Base-by-base conservation (phyloP, 768 basidiomycete genomes). In the Mycena galericulata region DNA sequence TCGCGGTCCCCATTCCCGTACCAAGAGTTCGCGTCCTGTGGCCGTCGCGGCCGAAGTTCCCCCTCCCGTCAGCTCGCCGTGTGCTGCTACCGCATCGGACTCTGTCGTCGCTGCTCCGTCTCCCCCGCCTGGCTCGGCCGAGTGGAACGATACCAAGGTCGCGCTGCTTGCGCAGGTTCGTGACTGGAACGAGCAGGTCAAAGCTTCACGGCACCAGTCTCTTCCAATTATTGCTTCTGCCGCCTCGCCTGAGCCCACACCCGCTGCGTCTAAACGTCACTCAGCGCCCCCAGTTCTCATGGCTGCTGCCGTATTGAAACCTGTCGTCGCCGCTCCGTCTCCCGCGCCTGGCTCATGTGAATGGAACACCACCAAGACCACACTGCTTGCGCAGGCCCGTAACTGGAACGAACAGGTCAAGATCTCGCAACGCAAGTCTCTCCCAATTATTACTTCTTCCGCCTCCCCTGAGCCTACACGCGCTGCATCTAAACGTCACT, bases 201-300 rank as follows among this genome's bases (percentile, higher is more conserved):
- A 56, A 38, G 40, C 60, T 2, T 57, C 60, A 1, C 60, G 45
- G 10, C 67, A 47, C 4, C 53, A 41, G n/a, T 67, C 66, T 8
- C 22, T 47, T 11, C 58, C n/a, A n/a, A n/a, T n/a, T n/a, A n/a
- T n/a, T n/a, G n/a, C n/a, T n/a, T n/a, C n/a, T n/a, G n/a, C n/a
- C n/a, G n/a, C n/a, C n/a, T n/a, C n/a, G n/a, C n/a, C n/a, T n/a
- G n/a, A n/a, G n/a, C n/a, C n/a, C n/a, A n/a, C n/a, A n/a, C n/a
- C n/a, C n/a, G n/a, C n/a, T n/a, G n/a, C n/a, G n/a, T n/a, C n/a
- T n/a, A n/a, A n/a, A n/a, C n/a, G n/a, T n/a, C n/a, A n/a, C n/a
- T n/a, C n/a, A n/a, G n/a, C n/a, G n/a, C n/a, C n/a, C n/a, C n/a
- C n/a, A n/a, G n/a, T n/a, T n/a, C n/a, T n/a, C n/a, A n/a, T n/a